Evolutionary conservation across 2,329 filamentous ascomycete species (phyloP), one percentile per base, ranked within the genome.

Genomic region (Clarireedia homoeocarpa): DNA sequence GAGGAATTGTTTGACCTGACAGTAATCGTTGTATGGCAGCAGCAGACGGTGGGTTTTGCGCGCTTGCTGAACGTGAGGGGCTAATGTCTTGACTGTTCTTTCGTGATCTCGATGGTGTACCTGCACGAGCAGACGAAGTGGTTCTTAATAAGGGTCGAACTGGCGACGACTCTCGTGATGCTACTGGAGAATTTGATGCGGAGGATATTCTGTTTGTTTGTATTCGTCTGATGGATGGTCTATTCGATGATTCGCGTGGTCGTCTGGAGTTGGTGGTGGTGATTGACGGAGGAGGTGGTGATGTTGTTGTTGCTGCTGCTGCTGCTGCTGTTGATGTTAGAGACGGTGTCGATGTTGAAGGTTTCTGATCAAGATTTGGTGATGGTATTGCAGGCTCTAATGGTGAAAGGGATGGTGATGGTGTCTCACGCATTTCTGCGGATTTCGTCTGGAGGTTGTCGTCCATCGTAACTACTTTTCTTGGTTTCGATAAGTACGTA

Each of bases 81-180:
- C 83, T 88, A 58, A 78, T 73, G 55, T 89, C 85, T 59, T 83
- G 78, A 69, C 83, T 88, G 68, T 81, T 83, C 69, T 84, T 86
- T 65, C 84, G 82, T 57, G 85, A 83, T 63, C 80, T 75, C 53
- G 69, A 62, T 55, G 70, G 65, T 39, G 58, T 66, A 66, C 58
- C 55, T 34, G 62, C 55, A 46, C 65, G 63, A 40, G 66, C 57
- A 24, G 59, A 34, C 44, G 47, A 51, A 6, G 55, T 60, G 2
- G 64, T 47, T 40, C 66, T 69, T 52, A 63, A 55, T 27, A 51
- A 61, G 40, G 66, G 68, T 50, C 69, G 57, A 30, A 66, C 65
- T 20, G 76, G 76, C 23, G 76, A 79, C 26, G 74, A 66, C 64
- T 79, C 76, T 59, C 76, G 72, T 36, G 76, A 79, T 48, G 74